Conservation (phyloP, 768 basidiomycete species). For the Paxillus rubicundulus region DNA sequence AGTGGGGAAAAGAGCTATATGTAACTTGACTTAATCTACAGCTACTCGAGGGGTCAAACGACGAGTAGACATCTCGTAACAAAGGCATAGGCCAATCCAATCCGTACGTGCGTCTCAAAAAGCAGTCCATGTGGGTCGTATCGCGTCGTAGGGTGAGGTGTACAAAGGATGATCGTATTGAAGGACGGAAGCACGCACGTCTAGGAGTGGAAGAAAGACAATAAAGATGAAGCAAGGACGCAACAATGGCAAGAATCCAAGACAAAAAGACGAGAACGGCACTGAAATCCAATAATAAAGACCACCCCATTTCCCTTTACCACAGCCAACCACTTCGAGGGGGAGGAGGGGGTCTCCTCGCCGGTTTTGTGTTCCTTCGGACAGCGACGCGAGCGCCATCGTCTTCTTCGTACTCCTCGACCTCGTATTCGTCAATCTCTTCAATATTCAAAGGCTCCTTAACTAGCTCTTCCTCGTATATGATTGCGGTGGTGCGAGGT, state of each 20-base stretch:
- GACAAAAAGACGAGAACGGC: slow-evolving; percentile 22
- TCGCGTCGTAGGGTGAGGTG: slow-evolving; percentile 19
- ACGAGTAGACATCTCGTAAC: slow-evolving; percentile 1
- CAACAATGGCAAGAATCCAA: slow-evolving; percentile 16
- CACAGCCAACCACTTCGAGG: slow-evolving; percentile 56
- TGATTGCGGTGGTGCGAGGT: slow-evolving; percentile 74
- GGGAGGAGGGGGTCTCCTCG: slow-evolving; percentile 49
- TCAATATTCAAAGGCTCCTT: slow-evolving; percentile 35
- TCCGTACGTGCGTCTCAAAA: slow-evolving; percentile 10
- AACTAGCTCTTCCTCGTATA: slow-evolving; percentile 55
- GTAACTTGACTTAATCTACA: slow-evolving; percentile 19
- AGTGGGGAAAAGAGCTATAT: background rate
- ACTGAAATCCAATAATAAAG: slow-evolving; percentile 33
- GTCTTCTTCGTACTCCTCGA: slow-evolving; percentile 43
- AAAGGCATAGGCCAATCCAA: slow-evolving; percentile 10
- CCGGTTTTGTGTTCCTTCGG: slow-evolving; percentile 42
- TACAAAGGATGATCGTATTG: slow-evolving; percentile 13
- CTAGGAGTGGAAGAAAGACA: slow-evolving; percentile 1
- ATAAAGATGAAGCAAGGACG: slow-evolving; percentile 19
- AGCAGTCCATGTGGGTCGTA: slow-evolving; percentile 25
- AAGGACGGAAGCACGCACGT: slow-evolving; percentile 8
- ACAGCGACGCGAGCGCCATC: slow-evolving; percentile 39
- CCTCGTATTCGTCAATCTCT: slow-evolving; percentile 37
- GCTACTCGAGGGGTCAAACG: slow-evolving; percentile 3
- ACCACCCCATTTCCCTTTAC: slow-evolving; percentile 28